Conservation (phyloP, 768 basidiomycete genomes). For the Naganishia vishniacii region DNA sequence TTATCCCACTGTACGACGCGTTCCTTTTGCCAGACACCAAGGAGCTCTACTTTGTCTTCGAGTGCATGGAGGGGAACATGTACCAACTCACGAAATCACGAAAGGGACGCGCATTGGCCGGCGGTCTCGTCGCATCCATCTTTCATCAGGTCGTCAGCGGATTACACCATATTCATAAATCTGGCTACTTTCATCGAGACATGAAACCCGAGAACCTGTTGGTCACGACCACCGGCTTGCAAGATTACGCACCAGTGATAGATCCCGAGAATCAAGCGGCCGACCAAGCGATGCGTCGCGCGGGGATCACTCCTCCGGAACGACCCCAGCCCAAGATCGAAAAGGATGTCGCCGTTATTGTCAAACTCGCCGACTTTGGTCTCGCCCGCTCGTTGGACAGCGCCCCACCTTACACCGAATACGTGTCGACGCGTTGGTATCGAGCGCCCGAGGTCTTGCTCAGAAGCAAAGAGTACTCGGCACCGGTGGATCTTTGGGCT, state of each 20-base stretch:
- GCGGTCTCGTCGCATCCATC: slow-evolving; percentile 89
- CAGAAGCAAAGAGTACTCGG: slow-evolving; percentile 84
- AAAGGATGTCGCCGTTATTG: slow-evolving; percentile 89
- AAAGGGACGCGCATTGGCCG: slow-evolving; percentile 89
- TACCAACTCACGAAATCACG: slow-evolving; percentile 98
- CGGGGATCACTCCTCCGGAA: slow-evolving; percentile 15
- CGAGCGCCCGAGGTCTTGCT: slow-evolving; percentile 95
- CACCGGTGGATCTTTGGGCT: slow-evolving; percentile 99
- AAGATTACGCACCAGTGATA: slow-evolving; percentile 69
- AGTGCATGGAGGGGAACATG: slow-evolving; percentile 99
- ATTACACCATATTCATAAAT: slow-evolving; percentile 81
- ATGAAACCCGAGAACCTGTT: slow-evolving; percentile 99
- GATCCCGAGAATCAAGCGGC: slow-evolving; percentile 23
- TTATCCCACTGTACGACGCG: slow-evolving; percentile 97
- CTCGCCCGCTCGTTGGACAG: slow-evolving; percentile 84
- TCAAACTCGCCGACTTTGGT: slow-evolving; percentile 98
- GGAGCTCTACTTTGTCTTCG: slow-evolving; percentile 98
- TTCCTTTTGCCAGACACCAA: slow-evolving; percentile 93
- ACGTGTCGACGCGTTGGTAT: slow-evolving; percentile 99
- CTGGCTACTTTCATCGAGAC: slow-evolving; percentile 97
- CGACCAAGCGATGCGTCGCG: slow-evolving; percentile 13
- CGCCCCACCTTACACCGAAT: slow-evolving; percentile 92
- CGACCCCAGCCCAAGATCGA: slow-evolving; percentile 50
- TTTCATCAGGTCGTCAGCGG: slow-evolving; percentile 87
- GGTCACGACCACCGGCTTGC: slow-evolving; percentile 92